Percentiles rank a stretch among this genome's conserved stretches.
Conservation (phyloP, 2,329 filamentous ascomycete species). For the Diaporthe aspalathi region DNA sequence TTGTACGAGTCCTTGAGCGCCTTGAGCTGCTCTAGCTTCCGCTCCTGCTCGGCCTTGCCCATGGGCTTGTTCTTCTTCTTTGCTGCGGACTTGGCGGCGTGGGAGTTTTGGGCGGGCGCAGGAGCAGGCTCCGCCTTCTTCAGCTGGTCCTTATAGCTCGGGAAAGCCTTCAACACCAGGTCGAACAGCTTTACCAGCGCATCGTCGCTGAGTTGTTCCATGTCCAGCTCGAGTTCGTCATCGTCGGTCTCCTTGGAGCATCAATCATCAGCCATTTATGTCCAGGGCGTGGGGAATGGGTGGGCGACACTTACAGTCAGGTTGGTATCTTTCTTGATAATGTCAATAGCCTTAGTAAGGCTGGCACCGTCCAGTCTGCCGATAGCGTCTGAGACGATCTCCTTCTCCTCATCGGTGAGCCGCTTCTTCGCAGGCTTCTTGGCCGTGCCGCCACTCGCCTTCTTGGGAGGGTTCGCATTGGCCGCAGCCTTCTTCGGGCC, state of each 20-base stretch:
- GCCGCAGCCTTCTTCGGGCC: slow-evolving; percentile 56
- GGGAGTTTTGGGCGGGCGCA: slow-evolving; percentile 37
- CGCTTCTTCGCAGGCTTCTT: slow-evolving; percentile 65
- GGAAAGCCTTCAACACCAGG: slow-evolving; percentile 54
- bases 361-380: slow-evolving; percentile 82
- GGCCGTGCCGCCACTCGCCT: slow-evolving; percentile 45
- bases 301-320: slow-evolving; percentile 68
- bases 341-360: slow-evolving; percentile 83
- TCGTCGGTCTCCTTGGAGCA: slow-evolving; percentile 64
- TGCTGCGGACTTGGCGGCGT: slow-evolving; percentile 55
- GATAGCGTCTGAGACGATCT: slow-evolving; percentile 88
- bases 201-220: slow-evolving; percentile 67
- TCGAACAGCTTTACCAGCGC: slow-evolving; percentile 65
- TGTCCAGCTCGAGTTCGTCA: slow-evolving; percentile 70
- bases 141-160: slow-evolving; percentile 49
- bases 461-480: slow-evolving; percentile 50
- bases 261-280: slow-evolving; percentile 44
- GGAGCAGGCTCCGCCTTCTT: slow-evolving; percentile 47
- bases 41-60: slow-evolving; percentile 78
- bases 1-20: slow-evolving; percentile 66
- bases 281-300: neutral
- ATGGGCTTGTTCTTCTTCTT: slow-evolving; percentile 82
- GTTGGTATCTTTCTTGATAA: slow-evolving; percentile 88
- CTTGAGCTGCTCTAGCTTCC: slow-evolving; percentile 72
- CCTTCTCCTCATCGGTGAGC: slow-evolving; percentile 85